Evolutionary conservation across 2,329 filamentous ascomycete genomes (phyloP), one percentile per base, ranked within the genome.

Genomic region (Diaporthe ampelina): DNA sequence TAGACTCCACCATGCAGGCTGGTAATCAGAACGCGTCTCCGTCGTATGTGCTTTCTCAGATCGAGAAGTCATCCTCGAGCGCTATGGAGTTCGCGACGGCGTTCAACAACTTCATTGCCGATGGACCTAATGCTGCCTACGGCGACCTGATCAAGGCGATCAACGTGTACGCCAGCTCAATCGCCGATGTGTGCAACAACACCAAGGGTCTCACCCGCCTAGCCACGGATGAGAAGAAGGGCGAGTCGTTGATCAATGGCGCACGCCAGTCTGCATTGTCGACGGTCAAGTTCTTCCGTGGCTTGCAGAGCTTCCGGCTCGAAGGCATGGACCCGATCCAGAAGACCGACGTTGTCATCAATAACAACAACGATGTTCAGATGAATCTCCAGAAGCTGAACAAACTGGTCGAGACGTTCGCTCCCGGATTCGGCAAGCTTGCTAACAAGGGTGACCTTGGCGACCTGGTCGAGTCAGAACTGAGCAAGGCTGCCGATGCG

Each of bases 81-180:
- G 95, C 97, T 17, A 98, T 97, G 84, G 97, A 99, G 82, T 99
- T 99, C 84, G 97, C 96, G 1, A 98, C 96, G 0, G 93, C 97
- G 0, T 99, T 98, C 88, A 99, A 98, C 87, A 97, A 97, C 84
- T 98, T 97, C 83, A 97, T 99, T 79, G 97, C 96, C 10, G 97
- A 99, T 81, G 97, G 97, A 0, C 95, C 96, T 7, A 97, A 95
- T 83, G 95, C 94, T 81, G 92, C 92, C 13, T 95, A 98, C 80
- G 91, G 94, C 2, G 95, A 98, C 75, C 93, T 99, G 76, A 98
- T 98, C 83, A 95, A 95, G 81, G 94, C 95, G 0, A 94, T 98
- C 79, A 97, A 95, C 80, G 91, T 95, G 70, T 98, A 98, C 83
- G 90, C 97, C 1, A 94, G 95, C 26, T 94, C 97, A 4, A 92